Conservation (phyloP, 495 filamentous ascomycete genomes). For the Glutinoglossum americanum region DNA sequence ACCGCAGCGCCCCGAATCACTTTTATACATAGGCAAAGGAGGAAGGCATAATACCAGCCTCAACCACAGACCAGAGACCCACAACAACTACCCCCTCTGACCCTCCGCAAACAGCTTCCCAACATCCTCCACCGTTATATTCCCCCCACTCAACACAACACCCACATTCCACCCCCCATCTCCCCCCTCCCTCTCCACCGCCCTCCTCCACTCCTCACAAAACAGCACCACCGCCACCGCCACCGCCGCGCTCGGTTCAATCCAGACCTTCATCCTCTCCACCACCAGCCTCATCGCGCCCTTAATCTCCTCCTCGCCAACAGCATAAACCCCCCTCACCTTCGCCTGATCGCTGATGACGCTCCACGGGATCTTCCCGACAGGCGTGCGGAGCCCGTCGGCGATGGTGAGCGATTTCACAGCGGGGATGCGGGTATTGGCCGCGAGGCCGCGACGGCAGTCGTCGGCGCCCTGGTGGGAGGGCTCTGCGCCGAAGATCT, state of each 20-base stretch:
- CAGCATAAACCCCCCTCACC: conserved; percentile 52
- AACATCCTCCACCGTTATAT: conserved; percentile 67
- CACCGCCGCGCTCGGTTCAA: conserved; percentile 81
- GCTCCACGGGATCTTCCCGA: conserved; percentile 58
- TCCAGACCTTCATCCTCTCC: conserved; percentile 78
- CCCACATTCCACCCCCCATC: conserved; percentile 76
- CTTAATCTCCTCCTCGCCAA: conserved; percentile 67
- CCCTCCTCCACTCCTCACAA: conserved; percentile 57
- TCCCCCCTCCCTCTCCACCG: conserved; percentile 49
- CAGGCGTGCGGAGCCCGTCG: conserved; percentile 71
- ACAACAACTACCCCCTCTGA: background rate
- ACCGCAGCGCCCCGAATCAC: too few species aligned
- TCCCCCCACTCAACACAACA: conserved; percentile 74
- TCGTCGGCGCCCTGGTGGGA: conserved; percentile 72
- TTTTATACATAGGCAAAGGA: too few species aligned
- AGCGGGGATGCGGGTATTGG: conserved; percentile 27
- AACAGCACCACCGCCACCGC: conserved; percentile 64
- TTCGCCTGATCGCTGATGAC: conserved; percentile 55
- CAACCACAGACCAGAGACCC: too few species aligned
- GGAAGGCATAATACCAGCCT: too few species aligned
- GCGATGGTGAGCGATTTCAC: conserved; percentile 70
- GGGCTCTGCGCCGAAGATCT: conserved; percentile 84
- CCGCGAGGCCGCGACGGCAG: conserved; percentile 40
- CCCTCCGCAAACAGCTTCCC: conserved; percentile 32
- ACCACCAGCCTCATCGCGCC: conserved; percentile 53